These are phyloP conservation scores for Yueomyces sinensis DNA, from an alignment of 805 yeast species.

Conservation along the genomic window DNA sequence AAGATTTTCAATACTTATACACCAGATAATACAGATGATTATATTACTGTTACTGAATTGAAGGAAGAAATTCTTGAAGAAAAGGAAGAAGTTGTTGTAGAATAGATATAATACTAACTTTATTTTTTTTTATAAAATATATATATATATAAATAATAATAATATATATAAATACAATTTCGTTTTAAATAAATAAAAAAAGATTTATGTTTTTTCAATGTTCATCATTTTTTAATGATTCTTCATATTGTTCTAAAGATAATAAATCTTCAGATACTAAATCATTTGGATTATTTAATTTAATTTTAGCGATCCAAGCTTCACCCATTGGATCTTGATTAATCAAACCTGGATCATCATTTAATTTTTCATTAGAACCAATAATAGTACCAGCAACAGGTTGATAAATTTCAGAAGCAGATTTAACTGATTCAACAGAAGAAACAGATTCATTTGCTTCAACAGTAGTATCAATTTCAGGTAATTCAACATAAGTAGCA, in stretches of 20 bases:
- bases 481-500: conserved; percentile 86
- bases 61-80: conserved; percentile 65
- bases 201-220: not conserved
- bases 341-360: conserved; percentile 60
- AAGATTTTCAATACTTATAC: conserved; percentile 27
- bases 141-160: not conserved
- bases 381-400: conserved; percentile 71
- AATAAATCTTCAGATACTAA: conserved; percentile 37
- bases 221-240: conserved; percentile 43
- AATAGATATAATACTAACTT: not conserved
- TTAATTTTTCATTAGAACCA: conserved; percentile 57
- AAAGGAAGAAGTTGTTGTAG: conserved; percentile 53
- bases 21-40: conserved; percentile 31
- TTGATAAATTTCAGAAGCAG: conserved; percentile 83
- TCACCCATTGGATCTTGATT: conserved; percentile 86
- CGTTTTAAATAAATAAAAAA: not conserved
- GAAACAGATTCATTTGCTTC: conserved; percentile 76
- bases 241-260: conserved; percentile 42
- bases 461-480: conserved; percentile 51
- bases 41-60: conserved; percentile 62
- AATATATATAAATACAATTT: too few species aligned
- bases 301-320: conserved; percentile 83
- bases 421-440: conserved; percentile 87
- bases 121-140: not conserved
- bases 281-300: conserved; percentile 35